Evolutionary conservation across 176 grass and related monocot species (phyloP).

Genomic region (Aegilops bicornis): DNA sequence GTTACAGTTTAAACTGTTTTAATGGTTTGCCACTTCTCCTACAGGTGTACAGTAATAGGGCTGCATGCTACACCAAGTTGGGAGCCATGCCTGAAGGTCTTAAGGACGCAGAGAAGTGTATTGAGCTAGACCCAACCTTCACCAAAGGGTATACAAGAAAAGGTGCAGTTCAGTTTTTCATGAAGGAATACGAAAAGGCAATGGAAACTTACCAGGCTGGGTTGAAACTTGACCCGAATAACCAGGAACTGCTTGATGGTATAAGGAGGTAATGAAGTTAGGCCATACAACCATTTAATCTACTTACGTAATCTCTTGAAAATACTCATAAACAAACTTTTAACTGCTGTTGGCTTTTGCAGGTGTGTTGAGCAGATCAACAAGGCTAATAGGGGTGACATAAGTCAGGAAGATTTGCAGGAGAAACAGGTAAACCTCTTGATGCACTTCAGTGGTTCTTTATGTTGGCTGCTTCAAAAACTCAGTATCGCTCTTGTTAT

Average conservation of each 20-base stretch:
- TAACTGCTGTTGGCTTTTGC: constrained; percentile 12
- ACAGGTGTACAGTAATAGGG: constrained; percentile 98
- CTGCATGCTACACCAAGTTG: constrained; percentile 93
- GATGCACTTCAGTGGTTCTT: background rate
- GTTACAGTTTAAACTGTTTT: background rate
- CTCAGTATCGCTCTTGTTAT: constrained; percentile 4
- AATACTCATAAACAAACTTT: background rate
- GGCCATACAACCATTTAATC: background rate
- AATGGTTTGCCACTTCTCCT: constrained; percentile 4
- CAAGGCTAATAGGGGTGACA: constrained; percentile 87
- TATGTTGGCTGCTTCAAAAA: background rate
- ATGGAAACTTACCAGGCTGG: constrained; percentile 96
- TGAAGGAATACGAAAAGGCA: constrained; percentile 98
- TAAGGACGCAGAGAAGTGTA: constrained; percentile 98
- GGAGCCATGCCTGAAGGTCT: constrained; percentile 97
- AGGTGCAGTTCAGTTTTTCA: constrained; percentile 97
- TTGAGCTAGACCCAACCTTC: constrained; percentile 92
- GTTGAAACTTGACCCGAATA: constrained; percentile 88
- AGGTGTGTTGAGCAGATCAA: constrained; percentile 95
- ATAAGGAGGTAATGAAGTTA: constrained; percentile 59
- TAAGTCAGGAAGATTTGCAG: constrained; percentile 91
- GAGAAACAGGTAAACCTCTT: constrained; percentile 77
- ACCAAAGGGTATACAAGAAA: constrained; percentile 95
- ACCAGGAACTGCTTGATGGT: constrained; percentile 81
- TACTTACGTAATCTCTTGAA: background rate